These are phyloP conservation scores for Acanthamoeba lenticulata DNA, from an alignment of 208 protist species.

Conservation along the genomic window DNA sequence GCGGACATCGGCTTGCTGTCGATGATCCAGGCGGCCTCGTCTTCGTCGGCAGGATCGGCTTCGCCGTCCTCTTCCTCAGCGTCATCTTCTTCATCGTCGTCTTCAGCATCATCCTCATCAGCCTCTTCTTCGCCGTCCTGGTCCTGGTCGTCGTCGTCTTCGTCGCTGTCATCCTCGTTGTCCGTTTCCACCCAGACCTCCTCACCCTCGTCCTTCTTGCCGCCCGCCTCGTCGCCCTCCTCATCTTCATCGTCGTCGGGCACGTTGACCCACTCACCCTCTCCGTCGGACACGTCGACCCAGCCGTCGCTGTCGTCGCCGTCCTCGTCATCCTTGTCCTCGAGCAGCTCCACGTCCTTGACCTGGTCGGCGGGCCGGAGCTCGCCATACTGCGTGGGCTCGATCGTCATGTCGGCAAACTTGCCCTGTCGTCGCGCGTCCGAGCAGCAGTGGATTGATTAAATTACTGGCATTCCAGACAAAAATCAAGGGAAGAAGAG, in stretches of 20 bases:
- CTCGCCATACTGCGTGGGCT: conserved; percentile 31
- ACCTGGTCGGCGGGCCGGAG: conserved; percentile 11
- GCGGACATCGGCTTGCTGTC: background rate
- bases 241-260: conserved; percentile 61
- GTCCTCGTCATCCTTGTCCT: conserved; percentile 65
- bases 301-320: background rate
- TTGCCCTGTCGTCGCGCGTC: conserved; percentile 15
- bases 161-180: background rate
- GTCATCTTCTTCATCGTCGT: background rate
- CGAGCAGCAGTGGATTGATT: background rate
- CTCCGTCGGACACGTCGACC: conserved; percentile 69
- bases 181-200: background rate
- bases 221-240: background rate
- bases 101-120: background rate
- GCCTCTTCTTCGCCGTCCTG: conserved; percentile 14
- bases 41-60: conserved; percentile 11
- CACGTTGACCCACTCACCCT: conserved; percentile 54
- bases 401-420: conserved; percentile 59
- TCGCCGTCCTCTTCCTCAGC: conserved; percentile 14
- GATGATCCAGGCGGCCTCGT: background rate
- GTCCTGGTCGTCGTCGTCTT: background rate
- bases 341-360: conserved; percentile 56
- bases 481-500: background rate
- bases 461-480: background rate
- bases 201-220: background rate